phyloP scores from a whole-genome alignment of 2,329 filamentous ascomycete species.

The Saccharata proteae region DNA sequence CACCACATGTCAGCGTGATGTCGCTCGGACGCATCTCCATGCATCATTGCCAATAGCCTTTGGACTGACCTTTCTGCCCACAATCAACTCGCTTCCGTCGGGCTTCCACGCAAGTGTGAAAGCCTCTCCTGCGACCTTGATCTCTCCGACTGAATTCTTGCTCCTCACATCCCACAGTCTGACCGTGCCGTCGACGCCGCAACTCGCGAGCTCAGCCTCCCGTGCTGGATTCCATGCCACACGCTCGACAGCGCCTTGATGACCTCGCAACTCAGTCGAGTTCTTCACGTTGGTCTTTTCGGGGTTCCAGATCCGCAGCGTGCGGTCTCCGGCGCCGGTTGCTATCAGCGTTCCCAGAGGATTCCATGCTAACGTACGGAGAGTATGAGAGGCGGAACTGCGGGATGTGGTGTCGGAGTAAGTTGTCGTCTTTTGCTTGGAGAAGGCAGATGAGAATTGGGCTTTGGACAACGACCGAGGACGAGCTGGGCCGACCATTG shows the following conservation, averaged over 20 bases:
- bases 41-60: background rate
- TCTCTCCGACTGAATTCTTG: constrained; percentile 57
- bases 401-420: constrained; percentile 39
- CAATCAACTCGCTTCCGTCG: constrained; percentile 51
- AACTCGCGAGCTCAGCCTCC: constrained; percentile 65
- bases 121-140: constrained; percentile 53
- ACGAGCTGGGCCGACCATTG: constrained; percentile 22
- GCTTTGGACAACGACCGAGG: constrained; percentile 55
- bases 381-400: constrained; percentile 21
- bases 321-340: constrained; percentile 61
- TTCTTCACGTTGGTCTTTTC: constrained; percentile 62
- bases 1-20: background rate
- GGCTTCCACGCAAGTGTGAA: constrained; percentile 65
- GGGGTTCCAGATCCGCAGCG: constrained; percentile 69
- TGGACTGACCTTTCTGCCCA: constrained; percentile 56
- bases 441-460: constrained; percentile 55
- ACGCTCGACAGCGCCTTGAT: constrained; percentile 55
- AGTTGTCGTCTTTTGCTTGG: constrained; percentile 54
- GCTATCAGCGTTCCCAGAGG: constrained; percentile 73
- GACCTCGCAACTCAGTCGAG: constrained; percentile 63
- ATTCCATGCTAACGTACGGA: constrained; percentile 81
- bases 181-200: constrained; percentile 61
- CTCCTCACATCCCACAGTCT: constrained; percentile 72
- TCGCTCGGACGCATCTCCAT: constrained; percentile 7
- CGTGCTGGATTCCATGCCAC: constrained; percentile 67